Percentiles rank a stretch among this genome's conserved stretches.
phyloP scores from a whole-genome alignment of 1,139 yeast genomes.

The Sugiyamaella novakii region DNA sequence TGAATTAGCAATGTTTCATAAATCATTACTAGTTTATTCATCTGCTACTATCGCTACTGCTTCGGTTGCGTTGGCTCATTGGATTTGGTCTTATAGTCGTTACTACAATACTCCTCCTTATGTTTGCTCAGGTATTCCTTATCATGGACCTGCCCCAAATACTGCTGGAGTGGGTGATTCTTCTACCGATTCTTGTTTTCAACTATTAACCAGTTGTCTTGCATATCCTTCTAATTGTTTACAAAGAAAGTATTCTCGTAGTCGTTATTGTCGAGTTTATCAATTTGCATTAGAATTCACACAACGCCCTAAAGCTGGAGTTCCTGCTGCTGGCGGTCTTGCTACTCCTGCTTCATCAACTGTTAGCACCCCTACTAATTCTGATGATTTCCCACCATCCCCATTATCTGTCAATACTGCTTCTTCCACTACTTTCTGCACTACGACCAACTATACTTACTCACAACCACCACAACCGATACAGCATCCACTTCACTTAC shows the following conservation, averaged over 20 bases:
- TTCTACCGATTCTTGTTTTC: constrained; percentile 28
- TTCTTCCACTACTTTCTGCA: not conserved
- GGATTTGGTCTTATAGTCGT: constrained; percentile 54
- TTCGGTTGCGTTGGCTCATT: constrained; percentile 63
- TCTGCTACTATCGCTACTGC: constrained; percentile 65
- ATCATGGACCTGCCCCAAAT: constrained; percentile 20
- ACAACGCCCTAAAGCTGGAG: not conserved
- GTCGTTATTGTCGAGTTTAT: constrained; percentile 31
- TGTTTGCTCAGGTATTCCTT: constrained; percentile 24
- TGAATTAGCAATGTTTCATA: constrained; percentile 71
- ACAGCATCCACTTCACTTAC: not conserved
- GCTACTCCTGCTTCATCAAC: constrained; percentile 7
- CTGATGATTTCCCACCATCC: constrained; percentile 18
- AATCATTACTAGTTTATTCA: constrained; percentile 58
- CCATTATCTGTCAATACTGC: constrained; percentile 13
- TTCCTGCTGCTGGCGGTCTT: constrained; percentile 6
- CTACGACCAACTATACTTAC: constrained; percentile 8
- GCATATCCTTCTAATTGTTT: constrained; percentile 36
- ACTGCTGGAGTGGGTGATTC: constrained; percentile 19
- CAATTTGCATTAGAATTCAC: constrained; percentile 21
- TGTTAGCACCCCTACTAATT: constrained; percentile 13
- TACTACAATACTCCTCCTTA: constrained; percentile 38
- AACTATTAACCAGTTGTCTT: constrained; percentile 33
- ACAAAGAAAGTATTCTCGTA: constrained; percentile 36
- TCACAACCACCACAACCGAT: not conserved